Evolutionary conservation across 306 rosid species (phyloP), one percentile per base, ranked within the genome.

Genomic region (Cicer cuneatum): DNA sequence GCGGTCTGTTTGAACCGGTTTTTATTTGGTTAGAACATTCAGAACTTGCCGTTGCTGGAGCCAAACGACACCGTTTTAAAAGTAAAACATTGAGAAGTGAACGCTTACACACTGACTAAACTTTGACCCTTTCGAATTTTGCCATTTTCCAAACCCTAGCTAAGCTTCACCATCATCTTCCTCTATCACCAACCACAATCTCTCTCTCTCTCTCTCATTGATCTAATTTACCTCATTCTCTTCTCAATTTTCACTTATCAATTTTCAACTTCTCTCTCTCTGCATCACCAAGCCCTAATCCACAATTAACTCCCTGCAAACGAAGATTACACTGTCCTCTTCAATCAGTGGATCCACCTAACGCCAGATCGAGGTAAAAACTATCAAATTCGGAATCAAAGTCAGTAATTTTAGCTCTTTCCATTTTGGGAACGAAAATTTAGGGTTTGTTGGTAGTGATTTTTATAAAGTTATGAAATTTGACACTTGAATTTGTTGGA

Each of bases 361-460:
- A 24, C 12, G 52, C 46, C 80, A 73, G 82, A 84, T 84, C 87
- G 54, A 84, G 87, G 87, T 80, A 84, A 84, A 67, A 60, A 69
- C 5, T 53, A 52, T 72, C 46, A 37, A 46, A 72, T 80, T 80
- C 47, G 16, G n/a, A 16, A 42, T 72, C 47, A 24, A 14, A 24
- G 47, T 56, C 45, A 69, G 59, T 75, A 35, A n/a, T 66, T 80
- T 71, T 71, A 10, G 48, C 13, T 51, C 4, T 19, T 75, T 74
- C 61, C 45, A 14, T 14, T 37, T 10, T 68, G 24, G 21, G 69
- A 24, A 39, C 58, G 46, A 46, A 62, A 80, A 67, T 53, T 45
- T 18, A 33, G 43, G 60, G 33, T 29, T 29, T 29, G 37, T 53
- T 76, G 64, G 48, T 40, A 33, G 54, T 33, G 68, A 38, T 70